Evolutionary conservation across 306 rosid genomes (phyloP).

Genomic region (Quercus aquifolioides): DNA sequence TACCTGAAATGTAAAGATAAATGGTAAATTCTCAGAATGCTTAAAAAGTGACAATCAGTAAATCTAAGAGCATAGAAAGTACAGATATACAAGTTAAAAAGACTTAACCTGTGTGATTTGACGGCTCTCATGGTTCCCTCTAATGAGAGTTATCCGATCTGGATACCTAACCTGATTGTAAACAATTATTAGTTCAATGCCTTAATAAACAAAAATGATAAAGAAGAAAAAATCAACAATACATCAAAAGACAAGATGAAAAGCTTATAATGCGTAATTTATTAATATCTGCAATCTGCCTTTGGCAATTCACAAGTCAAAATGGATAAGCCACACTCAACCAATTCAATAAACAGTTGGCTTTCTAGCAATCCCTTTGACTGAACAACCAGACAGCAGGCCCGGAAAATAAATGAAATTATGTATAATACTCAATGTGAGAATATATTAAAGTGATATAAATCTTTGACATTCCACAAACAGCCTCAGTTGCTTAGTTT

Average conservation of each 20-base stretch:
- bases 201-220: constrained; percentile 9
- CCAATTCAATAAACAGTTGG: neutral
- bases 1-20: constrained; percentile 52
- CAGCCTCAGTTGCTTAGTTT: neutral
- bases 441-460: neutral
- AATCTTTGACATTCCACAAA: neutral
- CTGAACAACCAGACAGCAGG: neutral
- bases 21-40: constrained; percentile 9
- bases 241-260: neutral
- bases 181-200: constrained; percentile 21
- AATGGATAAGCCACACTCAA: neutral
- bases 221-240: constrained; percentile 5
- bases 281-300: neutral
- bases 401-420: neutral
- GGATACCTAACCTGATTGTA: constrained; percentile 91
- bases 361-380: neutral
- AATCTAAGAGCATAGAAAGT: constrained; percentile 25
- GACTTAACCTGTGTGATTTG: constrained; percentile 93
- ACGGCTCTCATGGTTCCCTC: constrained; percentile 99
- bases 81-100: constrained; percentile 11
- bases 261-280: neutral
- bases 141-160: constrained; percentile 95
- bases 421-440: neutral
- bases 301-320: neutral
- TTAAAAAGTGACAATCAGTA: constrained; percentile 22